Base-by-base conservation (phyloP, 2,329 filamentous ascomycete genomes). In the Tolypocladium guangdongense region DNA sequence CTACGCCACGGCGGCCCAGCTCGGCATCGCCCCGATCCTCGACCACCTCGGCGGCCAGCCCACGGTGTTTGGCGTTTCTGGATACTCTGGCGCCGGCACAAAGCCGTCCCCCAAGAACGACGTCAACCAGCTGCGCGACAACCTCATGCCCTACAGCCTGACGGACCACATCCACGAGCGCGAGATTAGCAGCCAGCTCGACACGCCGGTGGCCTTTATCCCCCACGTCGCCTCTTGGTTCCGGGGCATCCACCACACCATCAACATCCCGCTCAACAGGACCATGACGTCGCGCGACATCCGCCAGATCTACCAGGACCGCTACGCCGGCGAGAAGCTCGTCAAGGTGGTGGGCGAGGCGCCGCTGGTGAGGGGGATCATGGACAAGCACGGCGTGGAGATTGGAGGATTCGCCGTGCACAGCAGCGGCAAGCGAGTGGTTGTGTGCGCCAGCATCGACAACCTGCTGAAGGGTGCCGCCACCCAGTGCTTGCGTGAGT, bases 151-250 rank as follows among this genome's bases (percentile, higher is more conserved):
- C 0, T 97, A 96, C 76, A 62, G 59, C 54, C 45, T 71, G 1
- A 95, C 90, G 36, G 91, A 90, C 61, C 93, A 97, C 73, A 88
- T 97, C 57, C 93, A 97, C 73, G 93, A 99, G 77, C 83, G 82
- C 48, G 93, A 97, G 69, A 93, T 97, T 58, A 86, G 85, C 65
- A 67, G 74, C 51, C 90, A 95, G 66, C 80, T 97, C 12, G 87
- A 85, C 49, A 78, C 75, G 16, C 73, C 81, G 20, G 84, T 95
- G 12, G 87, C 85, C 7, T 99, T 99, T 67, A 87, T 93, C 54
- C 93, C 93, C 7, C 93, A 97, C 69, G 91, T 96, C 22, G 89
- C 90, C n/a, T 83, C 87, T 16, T 97, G 90, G 92, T 97, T 97
- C 81, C 87, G 95, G 66, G 92, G 92, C 58, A 97, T 97, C 62